phyloP scores from a whole-genome alignment of 2,329 filamentous ascomycete species.

The Trichocomaceae sp. region DNA sequence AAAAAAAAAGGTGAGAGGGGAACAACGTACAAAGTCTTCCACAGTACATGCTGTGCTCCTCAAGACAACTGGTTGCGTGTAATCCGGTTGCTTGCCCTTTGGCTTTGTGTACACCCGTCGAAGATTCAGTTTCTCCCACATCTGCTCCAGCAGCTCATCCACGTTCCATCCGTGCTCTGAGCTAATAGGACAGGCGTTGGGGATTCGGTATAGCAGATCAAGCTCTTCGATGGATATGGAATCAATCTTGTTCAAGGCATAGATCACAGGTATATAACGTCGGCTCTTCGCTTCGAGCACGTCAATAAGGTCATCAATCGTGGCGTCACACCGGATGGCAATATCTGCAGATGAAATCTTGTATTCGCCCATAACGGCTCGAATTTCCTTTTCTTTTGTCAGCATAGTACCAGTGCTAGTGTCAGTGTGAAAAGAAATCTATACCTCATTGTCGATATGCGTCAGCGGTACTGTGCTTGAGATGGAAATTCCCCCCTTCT shows the following conservation, averaged over 20 bases:
- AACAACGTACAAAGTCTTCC: conserved; percentile 79
- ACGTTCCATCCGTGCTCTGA: conserved; percentile 98
- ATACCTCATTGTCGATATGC: conserved; percentile 78
- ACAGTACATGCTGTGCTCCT: conserved; percentile 76
- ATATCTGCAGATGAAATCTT: conserved; percentile 95
- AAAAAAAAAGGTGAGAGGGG: background rate
- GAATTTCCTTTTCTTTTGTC: conserved; percentile 62
- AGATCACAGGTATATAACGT: conserved; percentile 97
- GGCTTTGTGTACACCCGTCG: conserved; percentile 96
- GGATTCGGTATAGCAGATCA: conserved; percentile 91
- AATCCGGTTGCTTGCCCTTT: conserved; percentile 91
- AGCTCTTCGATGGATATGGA: conserved; percentile 96
- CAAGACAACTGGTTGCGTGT: conserved; percentile 83
- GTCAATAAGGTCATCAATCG: conserved; percentile 94
- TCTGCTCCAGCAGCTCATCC: conserved; percentile 91
- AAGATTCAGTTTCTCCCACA: conserved; percentile 96
- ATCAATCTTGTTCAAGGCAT: conserved; percentile 98
- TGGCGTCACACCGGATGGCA: conserved; percentile 94
- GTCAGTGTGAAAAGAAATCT: conserved; percentile 11
- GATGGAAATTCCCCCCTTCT: conserved; percentile 94
- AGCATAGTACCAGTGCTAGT: conserved; percentile 3
- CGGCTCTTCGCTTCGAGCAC: conserved; percentile 88
- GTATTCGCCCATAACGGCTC: conserved; percentile 95
- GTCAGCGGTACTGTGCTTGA: conserved; percentile 88
- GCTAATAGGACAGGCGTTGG: conserved; percentile 93